These are phyloP conservation scores for Isatis tinctoria DNA, from an alignment of 345 rosid genomes.

Conservation along the genomic window DNA sequence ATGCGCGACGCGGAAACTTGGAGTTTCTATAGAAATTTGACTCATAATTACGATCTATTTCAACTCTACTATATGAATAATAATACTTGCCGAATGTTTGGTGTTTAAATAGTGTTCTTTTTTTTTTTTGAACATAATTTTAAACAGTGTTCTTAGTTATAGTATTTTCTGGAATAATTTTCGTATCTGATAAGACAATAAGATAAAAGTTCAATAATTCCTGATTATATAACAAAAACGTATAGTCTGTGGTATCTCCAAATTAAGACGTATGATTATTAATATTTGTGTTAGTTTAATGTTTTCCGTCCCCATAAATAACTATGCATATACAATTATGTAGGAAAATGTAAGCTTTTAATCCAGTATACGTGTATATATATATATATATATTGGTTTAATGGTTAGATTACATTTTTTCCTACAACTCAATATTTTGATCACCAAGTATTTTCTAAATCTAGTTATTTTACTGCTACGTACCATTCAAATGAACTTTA, in stretches of 20 bases:
- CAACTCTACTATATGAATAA: background rate
- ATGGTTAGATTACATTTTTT: background rate
- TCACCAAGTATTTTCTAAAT: background rate
- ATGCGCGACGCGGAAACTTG: constrained; percentile 31
- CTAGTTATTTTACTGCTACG: background rate
- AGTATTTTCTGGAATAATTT: background rate
- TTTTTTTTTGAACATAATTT: no score
- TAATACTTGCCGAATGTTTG: background rate
- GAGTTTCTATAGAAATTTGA: background rate
- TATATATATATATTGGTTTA: background rate
- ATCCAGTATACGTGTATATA: background rate
- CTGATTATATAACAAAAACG: background rate
- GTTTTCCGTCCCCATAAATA: background rate
- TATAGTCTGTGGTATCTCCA: background rate
- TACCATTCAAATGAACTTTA: background rate
- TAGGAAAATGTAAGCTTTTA: background rate
- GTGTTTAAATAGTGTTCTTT: background rate
- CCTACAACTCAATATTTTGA: background rate
- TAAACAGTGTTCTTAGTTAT: background rate
- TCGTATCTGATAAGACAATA: background rate
- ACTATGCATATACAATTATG: background rate
- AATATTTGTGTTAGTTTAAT: background rate
- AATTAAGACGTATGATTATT: background rate
- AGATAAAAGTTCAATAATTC: background rate
- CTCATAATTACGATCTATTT: constrained; percentile 5